A percentile compares a stretch with the other conserved stretches of the same genome.
Conservation (phyloP, 2,329 filamentous ascomycete genomes). For the Dothidotthia symphoricarpi region DNA sequence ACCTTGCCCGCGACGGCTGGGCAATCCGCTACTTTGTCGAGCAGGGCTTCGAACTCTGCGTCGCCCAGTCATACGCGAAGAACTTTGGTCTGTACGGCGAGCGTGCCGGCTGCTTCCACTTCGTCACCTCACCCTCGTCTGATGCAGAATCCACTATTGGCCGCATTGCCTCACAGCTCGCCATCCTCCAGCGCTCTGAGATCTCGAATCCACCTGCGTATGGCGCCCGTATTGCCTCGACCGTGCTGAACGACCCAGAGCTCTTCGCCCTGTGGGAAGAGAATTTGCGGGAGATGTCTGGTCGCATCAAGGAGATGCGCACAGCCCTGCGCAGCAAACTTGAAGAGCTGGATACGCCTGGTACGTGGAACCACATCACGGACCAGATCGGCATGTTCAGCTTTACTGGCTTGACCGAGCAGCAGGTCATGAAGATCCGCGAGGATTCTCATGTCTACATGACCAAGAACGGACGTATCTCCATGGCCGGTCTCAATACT, state of each 20-base stretch:
- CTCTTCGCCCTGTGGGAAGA: conserved; percentile 92
- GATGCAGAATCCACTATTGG: conserved; percentile 60
- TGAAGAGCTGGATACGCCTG: conserved; percentile 80
- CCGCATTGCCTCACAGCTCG: conserved; percentile 80
- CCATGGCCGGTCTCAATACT: conserved; percentile 96
- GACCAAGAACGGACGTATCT: conserved; percentile 97
- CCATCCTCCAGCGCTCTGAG: conserved; percentile 92
- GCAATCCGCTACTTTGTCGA: conserved; percentile 94
- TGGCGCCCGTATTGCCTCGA: conserved; percentile 82
- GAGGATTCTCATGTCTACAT: conserved; percentile 77
- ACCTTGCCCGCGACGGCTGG: conserved; percentile 79
- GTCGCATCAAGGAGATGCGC: conserved; percentile 91
- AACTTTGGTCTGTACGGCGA: conserved; percentile 86
- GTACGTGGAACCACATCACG: conserved; percentile 94
- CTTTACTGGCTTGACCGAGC: conserved; percentile 77
- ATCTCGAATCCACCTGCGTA: conserved; percentile 97
- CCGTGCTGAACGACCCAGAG: conserved; percentile 75
- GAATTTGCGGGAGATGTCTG: conserved; percentile 89
- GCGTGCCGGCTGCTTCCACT: conserved; percentile 94
- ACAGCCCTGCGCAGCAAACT: conserved; percentile 73
- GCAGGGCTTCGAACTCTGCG: conserved; percentile 71
- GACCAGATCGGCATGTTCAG: conserved; percentile 99
- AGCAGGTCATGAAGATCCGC: conserved; percentile 69
- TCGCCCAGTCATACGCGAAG: conserved; percentile 56
- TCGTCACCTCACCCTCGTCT: conserved; percentile 71